Conservation (phyloP, 805 yeast genomes). For the Myxozyma lipomycoides region DNA sequence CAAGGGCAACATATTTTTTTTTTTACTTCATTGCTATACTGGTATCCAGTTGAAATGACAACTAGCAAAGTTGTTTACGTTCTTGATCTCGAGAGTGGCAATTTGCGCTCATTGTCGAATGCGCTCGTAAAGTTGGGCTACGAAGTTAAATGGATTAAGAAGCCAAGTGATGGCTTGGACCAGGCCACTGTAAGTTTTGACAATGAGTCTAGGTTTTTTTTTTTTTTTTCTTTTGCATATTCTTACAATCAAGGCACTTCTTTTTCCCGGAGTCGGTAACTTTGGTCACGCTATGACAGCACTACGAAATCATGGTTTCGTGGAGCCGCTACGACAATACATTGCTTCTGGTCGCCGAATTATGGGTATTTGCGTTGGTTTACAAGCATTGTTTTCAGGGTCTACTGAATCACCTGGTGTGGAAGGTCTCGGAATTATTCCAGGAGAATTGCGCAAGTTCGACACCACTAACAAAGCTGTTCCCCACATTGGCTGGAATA, state of each 20-base stretch:
- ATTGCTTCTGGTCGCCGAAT: slow-evolving; percentile 75
- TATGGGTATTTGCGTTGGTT: slow-evolving; percentile 97
- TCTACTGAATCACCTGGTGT: slow-evolving; percentile 70
- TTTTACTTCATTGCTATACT: no score
- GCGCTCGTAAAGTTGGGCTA: slow-evolving; percentile 80
- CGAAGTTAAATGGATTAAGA: slow-evolving; percentile 56
- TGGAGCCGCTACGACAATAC: slow-evolving; percentile 60
- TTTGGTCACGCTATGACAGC: slow-evolving; percentile 88
- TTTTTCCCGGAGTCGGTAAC: slow-evolving; percentile 97
- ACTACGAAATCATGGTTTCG: slow-evolving; percentile 57
- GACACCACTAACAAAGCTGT: slow-evolving; percentile 67
- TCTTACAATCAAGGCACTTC: slow-evolving; percentile 47
- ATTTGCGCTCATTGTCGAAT: slow-evolving; percentile 80
- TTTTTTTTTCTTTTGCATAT: slow-evolving; percentile 12
- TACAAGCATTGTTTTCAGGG: slow-evolving; percentile 74
- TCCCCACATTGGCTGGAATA: slow-evolving; percentile 97
- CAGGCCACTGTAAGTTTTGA: slow-evolving; percentile 41
- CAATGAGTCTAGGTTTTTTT: neutral
- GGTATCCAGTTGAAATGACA: slow-evolving; percentile 2
- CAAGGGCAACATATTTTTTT: no score
- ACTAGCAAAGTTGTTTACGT: slow-evolving; percentile 48
- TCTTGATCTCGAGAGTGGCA: slow-evolving; percentile 92
- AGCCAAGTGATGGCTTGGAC: slow-evolving; percentile 48
- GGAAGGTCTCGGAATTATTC: slow-evolving; percentile 58
- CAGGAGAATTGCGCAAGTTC: slow-evolving; percentile 56